These are phyloP conservation scores for Chiua virens DNA, from an alignment of 768 basidiomycete species.

Conservation along the genomic window DNA sequence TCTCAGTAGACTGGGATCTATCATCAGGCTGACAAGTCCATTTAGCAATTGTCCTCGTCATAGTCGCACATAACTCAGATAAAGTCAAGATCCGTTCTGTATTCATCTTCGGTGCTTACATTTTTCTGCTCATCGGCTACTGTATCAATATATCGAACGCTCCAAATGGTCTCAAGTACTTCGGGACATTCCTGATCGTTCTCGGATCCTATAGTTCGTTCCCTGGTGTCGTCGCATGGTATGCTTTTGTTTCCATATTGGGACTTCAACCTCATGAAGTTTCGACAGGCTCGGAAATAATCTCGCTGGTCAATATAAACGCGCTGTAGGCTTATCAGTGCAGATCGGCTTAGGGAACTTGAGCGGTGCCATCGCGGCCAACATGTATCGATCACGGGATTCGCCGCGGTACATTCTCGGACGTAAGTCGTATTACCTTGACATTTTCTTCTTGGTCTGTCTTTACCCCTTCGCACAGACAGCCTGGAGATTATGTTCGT, in stretches of 20 bases:
- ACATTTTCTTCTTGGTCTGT: neutral
- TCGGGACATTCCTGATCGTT: conserved; percentile 70
- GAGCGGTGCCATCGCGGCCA: conserved; percentile 60
- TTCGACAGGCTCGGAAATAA: conserved; percentile 52
- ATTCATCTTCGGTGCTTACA: conserved; percentile 54
- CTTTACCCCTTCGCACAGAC: conserved; percentile 39
- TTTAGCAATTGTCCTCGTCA: conserved; percentile 51
- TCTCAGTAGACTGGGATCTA: neutral
- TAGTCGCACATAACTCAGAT: conserved; percentile 61
- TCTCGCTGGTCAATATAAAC: conserved; percentile 67
- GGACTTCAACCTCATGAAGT: neutral
- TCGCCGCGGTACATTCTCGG: conserved; percentile 61
- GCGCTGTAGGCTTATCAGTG: conserved; percentile 64
- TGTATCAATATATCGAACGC: conserved; percentile 60
- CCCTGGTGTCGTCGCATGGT: conserved; percentile 67
- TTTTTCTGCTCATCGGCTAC: conserved; percentile 57
- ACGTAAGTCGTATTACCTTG: conserved; percentile 42
- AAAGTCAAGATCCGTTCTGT: conserved; percentile 51
- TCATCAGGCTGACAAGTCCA: neutral
- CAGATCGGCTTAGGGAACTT: conserved; percentile 57
- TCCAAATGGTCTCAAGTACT: conserved; percentile 59
- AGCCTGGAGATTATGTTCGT: conserved; percentile 67
- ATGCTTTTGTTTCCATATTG: conserved; percentile 15
- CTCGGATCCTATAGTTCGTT: conserved; percentile 56
- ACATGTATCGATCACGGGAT: conserved; percentile 60